A percentile compares a stretch with the other conserved stretches of the same genome.
phyloP scores from a whole-genome alignment of 192 early-diverging fungal genomes.

The Coemansia sp. region DNA sequence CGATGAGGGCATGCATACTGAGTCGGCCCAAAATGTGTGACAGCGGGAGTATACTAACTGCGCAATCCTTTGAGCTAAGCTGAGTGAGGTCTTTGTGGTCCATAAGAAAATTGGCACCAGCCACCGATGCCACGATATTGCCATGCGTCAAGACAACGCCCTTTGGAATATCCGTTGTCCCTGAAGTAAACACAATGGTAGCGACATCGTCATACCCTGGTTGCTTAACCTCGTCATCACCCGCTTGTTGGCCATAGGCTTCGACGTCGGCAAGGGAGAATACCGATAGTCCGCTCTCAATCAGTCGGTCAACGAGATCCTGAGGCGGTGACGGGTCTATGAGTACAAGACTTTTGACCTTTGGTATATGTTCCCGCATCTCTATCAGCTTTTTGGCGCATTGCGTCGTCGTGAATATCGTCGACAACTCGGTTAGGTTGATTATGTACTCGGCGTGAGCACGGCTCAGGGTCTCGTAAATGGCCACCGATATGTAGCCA shows the following conservation, averaged over 20 bases:
- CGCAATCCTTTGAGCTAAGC: slow-evolving; percentile 39
- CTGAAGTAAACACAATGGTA: slow-evolving; percentile 75
- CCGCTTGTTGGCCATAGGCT: slow-evolving; percentile 29
- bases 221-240: slow-evolving; percentile 14
- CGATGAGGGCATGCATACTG: slow-evolving; percentile 57
- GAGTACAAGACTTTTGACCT: slow-evolving; percentile 51
- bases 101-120: slow-evolving; percentile 44
- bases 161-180: slow-evolving; percentile 86
- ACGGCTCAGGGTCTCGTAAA: slow-evolving; percentile 86
- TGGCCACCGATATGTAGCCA: slow-evolving; percentile 70
- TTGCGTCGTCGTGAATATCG: slow-evolving; percentile 67
- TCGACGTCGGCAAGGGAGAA: slow-evolving; percentile 44
- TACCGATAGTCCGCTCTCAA: slow-evolving; percentile 35
- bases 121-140: slow-evolving; percentile 66
- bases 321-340: slow-evolving; percentile 48
- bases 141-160: slow-evolving; percentile 85
- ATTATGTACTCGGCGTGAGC: slow-evolving; percentile 84
- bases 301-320: slow-evolving; percentile 39
- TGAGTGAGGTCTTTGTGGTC: slow-evolving; percentile 40
- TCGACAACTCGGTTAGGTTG: slow-evolving; percentile 78
- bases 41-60: slow-evolving; percentile 77
- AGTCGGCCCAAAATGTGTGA: slow-evolving; percentile 88
- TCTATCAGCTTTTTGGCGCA: slow-evolving; percentile 58
- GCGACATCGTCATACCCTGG: slow-evolving; percentile 61
- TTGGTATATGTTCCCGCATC: slow-evolving; percentile 45